These are phyloP conservation scores for Wickerhamomyces silvicola DNA, from an alignment of 805 yeast genomes.

Conservation along the genomic window DNA sequence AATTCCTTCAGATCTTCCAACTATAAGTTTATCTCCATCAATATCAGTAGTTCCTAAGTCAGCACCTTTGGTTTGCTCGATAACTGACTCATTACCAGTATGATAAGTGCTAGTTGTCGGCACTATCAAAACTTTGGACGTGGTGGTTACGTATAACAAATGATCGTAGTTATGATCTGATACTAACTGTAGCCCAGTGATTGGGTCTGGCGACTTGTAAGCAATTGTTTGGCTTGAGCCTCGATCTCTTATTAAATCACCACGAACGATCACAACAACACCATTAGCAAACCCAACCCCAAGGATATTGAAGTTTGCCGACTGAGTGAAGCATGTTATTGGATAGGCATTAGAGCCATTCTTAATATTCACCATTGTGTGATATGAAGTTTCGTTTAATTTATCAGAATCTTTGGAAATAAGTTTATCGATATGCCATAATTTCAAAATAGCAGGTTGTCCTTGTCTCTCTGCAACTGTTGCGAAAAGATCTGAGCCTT, in stretches of 20 bases:
- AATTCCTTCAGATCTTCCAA: constrained; percentile 59
- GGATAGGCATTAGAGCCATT: constrained; percentile 79
- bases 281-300: constrained; percentile 86
- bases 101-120: constrained; percentile 74
- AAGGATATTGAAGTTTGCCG: constrained; percentile 51
- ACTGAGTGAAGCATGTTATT: constrained; percentile 54
- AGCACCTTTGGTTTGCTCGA: constrained; percentile 43
- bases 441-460: constrained; percentile 54
- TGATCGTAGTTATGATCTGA: constrained; percentile 35
- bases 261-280: constrained; percentile 70
- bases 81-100: constrained; percentile 47
- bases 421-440: constrained; percentile 66
- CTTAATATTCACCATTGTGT: constrained; percentile 53
- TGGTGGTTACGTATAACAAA: constrained; percentile 65
- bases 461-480: constrained; percentile 76
- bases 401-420: constrained; percentile 19
- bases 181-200: constrained; percentile 67
- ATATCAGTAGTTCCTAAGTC: constrained; percentile 36
- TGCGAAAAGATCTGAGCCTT: constrained; percentile 46
- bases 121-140: constrained; percentile 63
- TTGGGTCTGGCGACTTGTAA: constrained; percentile 65
- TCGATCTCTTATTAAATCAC: constrained; percentile 81
- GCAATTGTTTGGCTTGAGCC: constrained; percentile 84
- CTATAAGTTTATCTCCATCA: constrained; percentile 45
- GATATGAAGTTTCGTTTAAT: constrained; percentile 40